Base-by-base conservation (phyloP, 192 early-diverging fungal genomes). In the Backusella luteola region DNA sequence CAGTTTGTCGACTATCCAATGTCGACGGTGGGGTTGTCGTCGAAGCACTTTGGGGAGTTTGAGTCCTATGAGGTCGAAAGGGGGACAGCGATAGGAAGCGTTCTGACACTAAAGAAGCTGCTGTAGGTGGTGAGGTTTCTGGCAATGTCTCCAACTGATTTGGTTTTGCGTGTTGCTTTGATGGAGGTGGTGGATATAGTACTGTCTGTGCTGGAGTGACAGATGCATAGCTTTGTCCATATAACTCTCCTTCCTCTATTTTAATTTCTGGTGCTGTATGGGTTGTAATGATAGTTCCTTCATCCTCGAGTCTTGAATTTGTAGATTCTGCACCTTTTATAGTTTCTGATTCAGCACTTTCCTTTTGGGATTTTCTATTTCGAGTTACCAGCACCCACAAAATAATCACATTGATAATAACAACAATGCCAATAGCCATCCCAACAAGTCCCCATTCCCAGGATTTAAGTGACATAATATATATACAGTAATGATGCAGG, bases 121-220 rank as follows among this genome's bases (percentile, higher is more conserved):
- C 35, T 34, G 67, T 69, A 2, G 70, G 23, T 49, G 70, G 39
- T 71, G n/a, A 34, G 9, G 34, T 67, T 12, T 35, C 26, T 67
- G 66, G 66, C 26, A 35, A 34, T 67, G 66, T 34, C 14, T 3
- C 35, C 8, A 68, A 7, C 5, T 12, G 67, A 11, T 11, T 39
- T 66, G 9, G 67, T 39, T 11, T 39, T 66, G 9, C 12, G 8
- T 42, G 39, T 35, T 67, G 66, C 14, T 21, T 26, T 29, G 56
- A 63, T 41, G 34, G 68, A 39, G 67, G 67, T 38, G 68, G 68
- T 38, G 68, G 68, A 21, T 35, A 69, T 26, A 69, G 41, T n/a
- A 9, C 68, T 26, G 68, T 69, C 12, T 69, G 68, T 8, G 68
- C 34, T 23, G 68, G 6, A 26, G 34, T 38, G 3, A 69, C 36